These are phyloP conservation scores for Gaeumannomyces tritici DNA, from an alignment of 2,329 filamentous ascomycete species.

Conservation along the genomic window DNA sequence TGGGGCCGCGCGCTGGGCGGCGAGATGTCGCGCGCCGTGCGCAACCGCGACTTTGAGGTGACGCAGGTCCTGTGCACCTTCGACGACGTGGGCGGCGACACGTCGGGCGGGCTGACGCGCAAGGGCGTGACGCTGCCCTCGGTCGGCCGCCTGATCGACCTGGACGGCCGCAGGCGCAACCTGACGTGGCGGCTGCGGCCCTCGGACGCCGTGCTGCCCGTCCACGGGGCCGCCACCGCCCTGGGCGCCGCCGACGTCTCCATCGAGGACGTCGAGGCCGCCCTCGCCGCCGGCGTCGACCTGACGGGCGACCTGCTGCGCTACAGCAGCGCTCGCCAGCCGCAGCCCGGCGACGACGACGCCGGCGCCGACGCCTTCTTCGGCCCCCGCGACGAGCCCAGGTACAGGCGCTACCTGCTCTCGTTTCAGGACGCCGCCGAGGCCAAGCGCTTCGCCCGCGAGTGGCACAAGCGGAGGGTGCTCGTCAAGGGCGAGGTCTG, in stretches of 20 bases:
- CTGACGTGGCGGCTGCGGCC: slow-evolving; percentile 24
- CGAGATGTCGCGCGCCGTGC: slow-evolving; percentile 14
- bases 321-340: background rate
- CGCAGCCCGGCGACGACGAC: slow-evolving; percentile 5
- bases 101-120: background rate
- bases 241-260: background rate
- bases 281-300: background rate
- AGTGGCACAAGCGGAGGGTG: slow-evolving; percentile 30
- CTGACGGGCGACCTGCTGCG: slow-evolving; percentile 1
- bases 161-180: slow-evolving; percentile 31
- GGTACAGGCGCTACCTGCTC: slow-evolving; percentile 39
- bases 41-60: slow-evolving; percentile 4
- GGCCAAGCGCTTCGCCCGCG: slow-evolving; percentile 38
- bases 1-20: no score
- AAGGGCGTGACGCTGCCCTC: slow-evolving; percentile 17
- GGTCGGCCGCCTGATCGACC: slow-evolving; percentile 23
- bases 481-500: slow-evolving; percentile 10
- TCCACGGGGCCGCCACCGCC: slow-evolving; percentile 2
- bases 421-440: slow-evolving; percentile 44
- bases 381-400: slow-evolving; percentile 17
- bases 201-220: slow-evolving; percentile 14
- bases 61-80: slow-evolving; percentile 25
- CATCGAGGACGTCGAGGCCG: background rate
- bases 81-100: slow-evolving; percentile 18
- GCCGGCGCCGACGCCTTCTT: slow-evolving; percentile 11